phyloP scores from a whole-genome alignment of 108 stramenopile genomes.

The Ochromonas danica region DNA sequence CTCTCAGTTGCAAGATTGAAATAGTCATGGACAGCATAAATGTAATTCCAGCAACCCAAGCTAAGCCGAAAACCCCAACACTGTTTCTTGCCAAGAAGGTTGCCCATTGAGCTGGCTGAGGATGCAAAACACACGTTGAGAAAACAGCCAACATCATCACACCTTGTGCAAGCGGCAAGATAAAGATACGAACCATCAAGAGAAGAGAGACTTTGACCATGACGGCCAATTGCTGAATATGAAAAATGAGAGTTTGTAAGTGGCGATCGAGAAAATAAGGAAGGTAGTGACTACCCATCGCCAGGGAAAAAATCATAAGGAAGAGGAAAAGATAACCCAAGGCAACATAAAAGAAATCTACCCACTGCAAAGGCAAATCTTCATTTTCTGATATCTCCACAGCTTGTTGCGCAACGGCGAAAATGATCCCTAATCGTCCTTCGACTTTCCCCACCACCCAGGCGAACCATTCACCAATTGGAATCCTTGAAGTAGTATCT shows the following conservation, averaged over 20 bases:
- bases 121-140: constrained; percentile 1
- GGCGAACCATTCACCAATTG: too few relatives aligned
- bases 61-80: neutral
- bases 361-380: neutral
- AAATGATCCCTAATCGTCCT: too few relatives aligned
- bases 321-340: neutral
- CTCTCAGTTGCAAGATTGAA: constrained; percentile 66
- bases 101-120: neutral
- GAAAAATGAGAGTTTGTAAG: neutral
- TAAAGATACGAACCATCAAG: constrained; percentile 5
- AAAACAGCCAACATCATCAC: neutral
- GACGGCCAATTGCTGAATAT: neutral
- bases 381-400: neutral
- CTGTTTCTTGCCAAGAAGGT: neutral
- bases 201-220: constrained; percentile 10
- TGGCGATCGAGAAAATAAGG: neutral
- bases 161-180: constrained; percentile 2
- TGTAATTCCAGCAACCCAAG: constrained; percentile 87
- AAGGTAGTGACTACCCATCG: neutral
- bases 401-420: neutral
- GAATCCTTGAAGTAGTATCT: too few relatives aligned
- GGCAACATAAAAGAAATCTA: neutral
- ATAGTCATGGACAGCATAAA: constrained; percentile 96
- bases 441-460: neutral
- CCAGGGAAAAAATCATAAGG: neutral